phyloP scores from a whole-genome alignment of 345 rosid species.

The Balakata baccata region DNA sequence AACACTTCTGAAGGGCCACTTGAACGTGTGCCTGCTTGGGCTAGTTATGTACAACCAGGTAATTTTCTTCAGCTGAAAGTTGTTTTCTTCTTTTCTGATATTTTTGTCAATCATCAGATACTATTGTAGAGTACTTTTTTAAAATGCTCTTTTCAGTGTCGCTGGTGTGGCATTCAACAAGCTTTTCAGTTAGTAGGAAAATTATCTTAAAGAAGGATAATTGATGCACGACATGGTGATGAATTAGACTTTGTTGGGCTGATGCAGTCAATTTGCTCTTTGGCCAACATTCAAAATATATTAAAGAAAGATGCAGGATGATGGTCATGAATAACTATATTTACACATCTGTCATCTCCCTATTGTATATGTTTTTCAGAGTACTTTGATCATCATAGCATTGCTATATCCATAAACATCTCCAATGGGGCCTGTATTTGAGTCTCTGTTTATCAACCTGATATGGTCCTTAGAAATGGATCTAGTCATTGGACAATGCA shows the following conservation, averaged over 20 bases:
- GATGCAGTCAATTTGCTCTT: neutral
- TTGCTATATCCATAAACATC: neutral
- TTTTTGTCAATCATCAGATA: conserved; percentile 1
- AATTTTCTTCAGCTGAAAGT: conserved; percentile 18
- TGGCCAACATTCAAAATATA: conserved; percentile 2
- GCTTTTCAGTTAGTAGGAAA: neutral
- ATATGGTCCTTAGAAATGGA: too few species aligned
- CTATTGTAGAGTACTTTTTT: neutral
- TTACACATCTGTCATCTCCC: neutral
- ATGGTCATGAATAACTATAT: neutral
- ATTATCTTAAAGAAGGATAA: neutral
- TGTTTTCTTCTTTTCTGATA: conserved; percentile 13
- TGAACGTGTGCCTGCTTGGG: conserved; percentile 97
- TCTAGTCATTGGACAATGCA: too few species aligned
- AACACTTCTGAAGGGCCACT: conserved; percentile 85
- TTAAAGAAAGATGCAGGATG: too few species aligned
- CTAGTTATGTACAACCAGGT: conserved; percentile 92
- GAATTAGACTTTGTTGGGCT: neutral
- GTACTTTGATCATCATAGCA: neutral
- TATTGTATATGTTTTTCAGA: neutral
- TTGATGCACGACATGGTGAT: neutral
- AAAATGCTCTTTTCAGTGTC: neutral
- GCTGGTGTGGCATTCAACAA: neutral
- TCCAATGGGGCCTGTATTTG: neutral
- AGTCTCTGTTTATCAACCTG: neutral